These are phyloP conservation scores for Pseudocercospora vitis DNA, from an alignment of 2,329 filamentous ascomycete species.

Conservation along the genomic window DNA sequence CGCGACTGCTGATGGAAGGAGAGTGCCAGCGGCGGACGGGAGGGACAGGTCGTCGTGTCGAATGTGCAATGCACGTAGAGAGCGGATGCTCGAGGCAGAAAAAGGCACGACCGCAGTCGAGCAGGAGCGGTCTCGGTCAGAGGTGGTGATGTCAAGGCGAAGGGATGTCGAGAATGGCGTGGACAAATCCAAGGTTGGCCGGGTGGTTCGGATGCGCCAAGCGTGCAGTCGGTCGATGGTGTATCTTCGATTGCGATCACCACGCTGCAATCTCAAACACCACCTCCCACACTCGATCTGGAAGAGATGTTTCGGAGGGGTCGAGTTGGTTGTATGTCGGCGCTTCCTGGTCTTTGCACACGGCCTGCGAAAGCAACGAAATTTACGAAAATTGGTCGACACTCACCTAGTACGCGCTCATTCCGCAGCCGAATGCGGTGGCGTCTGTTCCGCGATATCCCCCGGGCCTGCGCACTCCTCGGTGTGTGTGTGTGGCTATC, in stretches of 20 bases:
- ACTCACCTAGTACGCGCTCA: conserved; percentile 5
- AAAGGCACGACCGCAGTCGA: conserved; percentile 1
- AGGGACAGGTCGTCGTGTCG: not conserved
- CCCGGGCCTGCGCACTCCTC: not conserved
- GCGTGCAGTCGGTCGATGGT: not conserved
- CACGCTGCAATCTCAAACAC: conserved; percentile 5
- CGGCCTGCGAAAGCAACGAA: not conserved
- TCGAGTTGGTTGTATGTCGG: conserved; percentile 4
- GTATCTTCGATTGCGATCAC: conserved; percentile 17
- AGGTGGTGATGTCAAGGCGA: conserved; percentile 6
- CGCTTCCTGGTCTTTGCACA: conserved; percentile 1
- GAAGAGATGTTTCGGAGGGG: not conserved
- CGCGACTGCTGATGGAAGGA: conserved; percentile 1
- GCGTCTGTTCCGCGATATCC: conserved; percentile 1
- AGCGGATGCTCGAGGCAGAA: not conserved
- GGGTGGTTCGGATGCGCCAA: conserved; percentile 1
- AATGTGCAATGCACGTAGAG: not conserved
- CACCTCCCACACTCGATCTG: not conserved
- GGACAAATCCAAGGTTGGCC: not conserved
- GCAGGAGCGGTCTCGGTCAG: conserved; percentile 6
- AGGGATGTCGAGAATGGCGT: conserved; percentile 1
- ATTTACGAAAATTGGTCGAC: not conserved
- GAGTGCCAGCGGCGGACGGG: not conserved
- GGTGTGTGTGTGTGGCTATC: not conserved
- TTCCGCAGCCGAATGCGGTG: not conserved